Conservation (phyloP, 768 basidiomycete species). For the Peribolospora kevripleyi region DNA sequence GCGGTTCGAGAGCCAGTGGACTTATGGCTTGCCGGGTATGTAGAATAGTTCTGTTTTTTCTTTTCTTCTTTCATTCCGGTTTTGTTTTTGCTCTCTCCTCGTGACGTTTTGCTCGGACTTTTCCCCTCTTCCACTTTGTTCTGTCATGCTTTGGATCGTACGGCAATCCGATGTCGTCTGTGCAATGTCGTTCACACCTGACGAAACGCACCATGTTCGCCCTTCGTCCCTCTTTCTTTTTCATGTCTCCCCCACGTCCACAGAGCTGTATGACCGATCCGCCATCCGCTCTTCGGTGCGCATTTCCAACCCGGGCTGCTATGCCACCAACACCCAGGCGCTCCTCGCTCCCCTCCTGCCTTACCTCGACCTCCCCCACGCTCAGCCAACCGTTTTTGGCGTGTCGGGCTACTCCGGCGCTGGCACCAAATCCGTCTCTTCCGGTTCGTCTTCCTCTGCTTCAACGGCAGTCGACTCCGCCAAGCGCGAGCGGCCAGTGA, state of each 20-base stretch:
- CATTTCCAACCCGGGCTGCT: slow-evolving; percentile 95
- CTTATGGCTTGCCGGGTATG: slow-evolving; percentile 97
- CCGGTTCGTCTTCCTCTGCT: no score
- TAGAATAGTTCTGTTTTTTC: slow-evolving; percentile 8
- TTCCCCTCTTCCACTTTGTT: not conserved
- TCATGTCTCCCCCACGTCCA: slow-evolving; percentile 5
- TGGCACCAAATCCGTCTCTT: slow-evolving; percentile 45
- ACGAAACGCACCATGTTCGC: not conserved
- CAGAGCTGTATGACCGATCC: slow-evolving; percentile 68
- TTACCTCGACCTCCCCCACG: slow-evolving; percentile 36
- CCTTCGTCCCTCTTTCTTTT: slow-evolving; percentile 16
- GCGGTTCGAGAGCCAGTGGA: slow-evolving; percentile 83
- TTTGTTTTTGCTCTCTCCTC: not conserved
- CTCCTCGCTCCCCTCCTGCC: slow-evolving; percentile 69
- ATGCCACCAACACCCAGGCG: slow-evolving; percentile 76
- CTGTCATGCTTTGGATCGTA: not conserved
- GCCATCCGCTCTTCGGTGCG: slow-evolving; percentile 45
- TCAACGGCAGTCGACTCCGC: slow-evolving; percentile 28
- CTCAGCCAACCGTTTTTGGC: slow-evolving; percentile 52
- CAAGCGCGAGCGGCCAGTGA: slow-evolving; percentile 35
- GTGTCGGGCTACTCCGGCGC: slow-evolving; percentile 88
- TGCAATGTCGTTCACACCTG: not conserved
- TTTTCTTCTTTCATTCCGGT: no score
- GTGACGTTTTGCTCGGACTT: not conserved
- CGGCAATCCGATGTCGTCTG: not conserved